Conservation (phyloP, 2,329 filamentous ascomycete species). For the Aureobasidium sp. region DNA sequence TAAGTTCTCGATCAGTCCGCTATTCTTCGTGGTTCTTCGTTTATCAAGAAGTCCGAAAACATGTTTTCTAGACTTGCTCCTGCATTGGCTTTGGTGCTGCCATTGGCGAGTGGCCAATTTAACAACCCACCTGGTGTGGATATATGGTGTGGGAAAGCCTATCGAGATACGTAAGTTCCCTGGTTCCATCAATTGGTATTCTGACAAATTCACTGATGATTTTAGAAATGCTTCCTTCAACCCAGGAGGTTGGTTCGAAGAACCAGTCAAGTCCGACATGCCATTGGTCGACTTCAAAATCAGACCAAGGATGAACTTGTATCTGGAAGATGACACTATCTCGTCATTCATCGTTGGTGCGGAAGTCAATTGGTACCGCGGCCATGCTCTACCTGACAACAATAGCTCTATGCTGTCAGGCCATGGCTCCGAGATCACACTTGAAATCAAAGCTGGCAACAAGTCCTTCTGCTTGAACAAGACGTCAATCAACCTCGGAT, state of each 20-base stretch:
- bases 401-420: background rate
- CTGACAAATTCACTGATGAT: background rate
- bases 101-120: conserved; percentile 5
- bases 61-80: background rate
- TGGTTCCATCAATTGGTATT: no score
- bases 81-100: background rate
- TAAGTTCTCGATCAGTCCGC: no score
- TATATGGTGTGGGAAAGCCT: conserved; percentile 43
- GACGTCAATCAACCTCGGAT: conserved; percentile 26
- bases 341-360: conserved; percentile 35
- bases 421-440: conserved; percentile 14
- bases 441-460: conserved; percentile 12
- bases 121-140: conserved; percentile 29
- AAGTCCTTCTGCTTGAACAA: conserved; percentile 16
- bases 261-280: conserved; percentile 26
- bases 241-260: conserved; percentile 38
- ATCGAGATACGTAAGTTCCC: conserved; percentile 18
- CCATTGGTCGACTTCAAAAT: conserved; percentile 36
- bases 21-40: no score
- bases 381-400: conserved; percentile 17
- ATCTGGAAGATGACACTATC: conserved; percentile 30
- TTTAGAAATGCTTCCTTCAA: conserved; percentile 36
- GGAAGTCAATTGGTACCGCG: conserved; percentile 29
- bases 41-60: no score
- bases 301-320: conserved; percentile 38